Percentiles rank a stretch among this genome's conserved stretches.
phyloP scores from a whole-genome alignment of 805 yeast genomes.

The Cyberlindnera maritima region DNA sequence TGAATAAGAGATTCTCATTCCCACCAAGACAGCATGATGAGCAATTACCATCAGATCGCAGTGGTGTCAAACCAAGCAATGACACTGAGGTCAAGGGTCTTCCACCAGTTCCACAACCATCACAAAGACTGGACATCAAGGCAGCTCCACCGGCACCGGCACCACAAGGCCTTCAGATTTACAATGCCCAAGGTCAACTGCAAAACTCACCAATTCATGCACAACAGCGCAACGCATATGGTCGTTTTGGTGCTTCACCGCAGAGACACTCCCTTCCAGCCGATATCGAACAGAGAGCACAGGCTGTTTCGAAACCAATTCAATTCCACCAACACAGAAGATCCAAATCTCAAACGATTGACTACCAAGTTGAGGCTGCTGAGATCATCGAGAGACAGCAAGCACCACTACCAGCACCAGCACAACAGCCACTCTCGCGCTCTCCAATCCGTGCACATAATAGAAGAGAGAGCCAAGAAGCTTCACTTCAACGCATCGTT shows the following conservation, averaged over 20 bases:
- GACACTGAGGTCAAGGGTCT: constrained; percentile 2
- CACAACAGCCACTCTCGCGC: background rate
- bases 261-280: background rate
- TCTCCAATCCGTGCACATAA: background rate
- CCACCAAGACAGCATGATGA: constrained; percentile 16
- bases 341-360: constrained; percentile 14
- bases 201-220: background rate
- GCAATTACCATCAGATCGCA: background rate
- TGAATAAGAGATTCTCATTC: constrained; percentile 26
- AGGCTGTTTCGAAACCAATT: constrained; percentile 2
- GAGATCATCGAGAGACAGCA: background rate
- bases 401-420: background rate
- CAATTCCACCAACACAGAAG: constrained; percentile 15
- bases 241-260: constrained; percentile 10
- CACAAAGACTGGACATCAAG: constrained; percentile 1
- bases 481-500: background rate
- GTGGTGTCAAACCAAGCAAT: no score
- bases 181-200: constrained; percentile 4
- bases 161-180: constrained; percentile 10
- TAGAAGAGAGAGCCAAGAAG: background rate
- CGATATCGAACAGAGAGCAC: background rate
- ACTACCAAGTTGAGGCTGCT: constrained; percentile 2
- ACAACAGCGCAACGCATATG: constrained; percentile 2
- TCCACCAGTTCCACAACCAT: constrained; percentile 10
- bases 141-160: constrained; percentile 2